A percentile compares a stretch with the other conserved stretches of the same genome.
phyloP scores from a whole-genome alignment of 2,329 filamentous ascomycete genomes.

The Sclerotinia glacialis region DNA sequence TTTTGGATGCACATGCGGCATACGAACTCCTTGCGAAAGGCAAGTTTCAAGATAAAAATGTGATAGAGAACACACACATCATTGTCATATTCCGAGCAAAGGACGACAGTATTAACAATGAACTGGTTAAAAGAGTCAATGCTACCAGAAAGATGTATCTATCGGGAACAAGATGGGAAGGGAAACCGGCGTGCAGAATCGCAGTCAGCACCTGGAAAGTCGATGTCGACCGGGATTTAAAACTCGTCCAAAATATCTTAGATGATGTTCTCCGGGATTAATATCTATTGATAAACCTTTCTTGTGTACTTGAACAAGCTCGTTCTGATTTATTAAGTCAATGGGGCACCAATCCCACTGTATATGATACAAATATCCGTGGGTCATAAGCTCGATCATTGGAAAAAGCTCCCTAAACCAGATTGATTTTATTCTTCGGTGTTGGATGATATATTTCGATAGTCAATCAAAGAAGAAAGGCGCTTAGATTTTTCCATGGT shows the following conservation, averaged over 20 bases:
- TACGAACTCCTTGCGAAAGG: conserved; percentile 65
- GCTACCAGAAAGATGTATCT: conserved; percentile 72
- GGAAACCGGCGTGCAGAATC: conserved; percentile 71
- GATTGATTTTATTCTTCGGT: too few relatives aligned
- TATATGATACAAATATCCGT: background rate
- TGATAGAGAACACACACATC: conserved; percentile 44
- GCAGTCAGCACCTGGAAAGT: conserved; percentile 85
- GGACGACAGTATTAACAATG: conserved; percentile 59
- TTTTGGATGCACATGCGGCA: conserved; percentile 56
- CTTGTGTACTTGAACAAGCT: background rate
- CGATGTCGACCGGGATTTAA: conserved; percentile 63
- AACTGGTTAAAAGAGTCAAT: conserved; percentile 72
- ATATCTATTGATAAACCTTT: background rate
- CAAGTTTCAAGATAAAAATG: conserved; percentile 49
- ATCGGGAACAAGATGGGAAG: conserved; percentile 76
- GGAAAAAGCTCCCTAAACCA: background rate
- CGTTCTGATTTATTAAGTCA: too few relatives aligned
- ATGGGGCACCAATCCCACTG: background rate
- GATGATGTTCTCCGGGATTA: conserved; percentile 27
- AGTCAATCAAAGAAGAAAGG: too few relatives aligned
- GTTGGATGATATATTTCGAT: too few relatives aligned
- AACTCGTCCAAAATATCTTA: conserved; percentile 63
- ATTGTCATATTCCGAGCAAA: conserved; percentile 76
- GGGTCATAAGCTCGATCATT: background rate
- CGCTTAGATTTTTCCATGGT: too few relatives aligned